phyloP scores from a whole-genome alignment of 1,284 basidiomycete species.

The Melampsora medusae region DNA sequence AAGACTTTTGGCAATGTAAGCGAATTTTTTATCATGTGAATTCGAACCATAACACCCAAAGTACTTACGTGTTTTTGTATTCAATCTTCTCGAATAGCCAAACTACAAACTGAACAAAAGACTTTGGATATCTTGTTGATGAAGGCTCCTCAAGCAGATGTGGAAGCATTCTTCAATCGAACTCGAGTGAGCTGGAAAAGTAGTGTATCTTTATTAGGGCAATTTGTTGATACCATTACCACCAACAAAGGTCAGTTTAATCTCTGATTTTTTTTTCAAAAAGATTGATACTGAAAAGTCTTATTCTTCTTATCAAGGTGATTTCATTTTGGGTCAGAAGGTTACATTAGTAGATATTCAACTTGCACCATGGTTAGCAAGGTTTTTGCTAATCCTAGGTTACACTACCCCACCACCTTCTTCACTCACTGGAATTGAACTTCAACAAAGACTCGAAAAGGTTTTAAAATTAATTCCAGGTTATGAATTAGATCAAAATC shows the following conservation, averaged over 20 bases:
- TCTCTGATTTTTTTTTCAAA: too few species aligned
- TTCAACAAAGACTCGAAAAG: background rate
- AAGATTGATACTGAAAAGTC: background rate
- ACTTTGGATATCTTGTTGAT: background rate
- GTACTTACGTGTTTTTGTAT: too few species aligned
- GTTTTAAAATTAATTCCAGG: background rate
- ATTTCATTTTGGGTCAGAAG: background rate
- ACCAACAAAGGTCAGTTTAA: background rate
- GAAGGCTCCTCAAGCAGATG: background rate
- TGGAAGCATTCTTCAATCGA: background rate
- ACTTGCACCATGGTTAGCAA: background rate
- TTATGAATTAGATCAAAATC: background rate
- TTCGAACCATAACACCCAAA: background rate
- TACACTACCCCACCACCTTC: background rate
- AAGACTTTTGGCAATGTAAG: slow-evolving; percentile 4
- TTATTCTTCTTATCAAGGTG: background rate
- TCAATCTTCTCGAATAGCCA: background rate
- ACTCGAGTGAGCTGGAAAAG: background rate
- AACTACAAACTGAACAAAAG: background rate
- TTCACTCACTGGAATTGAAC: background rate
- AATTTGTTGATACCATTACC: background rate
- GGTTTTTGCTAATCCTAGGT: background rate
- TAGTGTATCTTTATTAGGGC: background rate
- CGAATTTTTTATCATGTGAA: background rate
- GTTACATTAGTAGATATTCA: background rate